Percentiles rank a stretch among this genome's conserved stretches.
phyloP scores from a whole-genome alignment of 2,329 filamentous ascomycete genomes.

The Hymenoscyphus fraxineus region DNA sequence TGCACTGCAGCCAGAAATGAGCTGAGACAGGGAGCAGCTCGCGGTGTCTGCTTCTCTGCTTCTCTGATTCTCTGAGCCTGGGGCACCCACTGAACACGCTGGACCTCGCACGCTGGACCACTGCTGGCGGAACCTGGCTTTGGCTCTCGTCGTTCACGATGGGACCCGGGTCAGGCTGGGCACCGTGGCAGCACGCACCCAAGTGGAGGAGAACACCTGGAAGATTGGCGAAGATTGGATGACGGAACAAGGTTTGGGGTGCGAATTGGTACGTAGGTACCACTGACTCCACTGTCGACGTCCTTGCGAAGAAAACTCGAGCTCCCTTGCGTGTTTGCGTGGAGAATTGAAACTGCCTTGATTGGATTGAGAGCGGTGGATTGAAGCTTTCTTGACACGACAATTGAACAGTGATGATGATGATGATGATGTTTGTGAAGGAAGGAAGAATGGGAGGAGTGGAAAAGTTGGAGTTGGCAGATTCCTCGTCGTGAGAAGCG shows the following conservation, averaged over 20 bases:
- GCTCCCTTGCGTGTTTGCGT: neutral
- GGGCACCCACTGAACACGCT: neutral
- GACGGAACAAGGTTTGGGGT: neutral
- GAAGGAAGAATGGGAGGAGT: neutral
- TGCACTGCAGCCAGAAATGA: conserved; percentile 23
- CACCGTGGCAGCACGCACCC: neutral
- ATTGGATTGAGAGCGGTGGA: neutral
- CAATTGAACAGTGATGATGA: neutral
- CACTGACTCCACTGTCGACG: neutral
- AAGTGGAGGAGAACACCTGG: neutral
- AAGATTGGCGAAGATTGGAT: neutral
- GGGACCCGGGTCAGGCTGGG: neutral
- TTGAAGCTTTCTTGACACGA: neutral
- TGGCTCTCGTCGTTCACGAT: neutral
- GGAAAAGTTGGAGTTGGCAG: neutral
- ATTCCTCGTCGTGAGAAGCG: neutral
- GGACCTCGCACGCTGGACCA: neutral
- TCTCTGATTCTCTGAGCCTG: neutral
- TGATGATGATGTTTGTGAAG: neutral
- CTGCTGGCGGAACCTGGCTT: neutral
- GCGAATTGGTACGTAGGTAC: neutral
- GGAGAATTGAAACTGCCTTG: neutral
- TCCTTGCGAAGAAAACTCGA: neutral
- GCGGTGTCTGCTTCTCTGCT: neutral
- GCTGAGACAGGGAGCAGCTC: conserved; percentile 23